These are phyloP conservation scores for Alternaria dauci DNA, from an alignment of 2,329 filamentous ascomycete species.

Conservation along the genomic window DNA sequence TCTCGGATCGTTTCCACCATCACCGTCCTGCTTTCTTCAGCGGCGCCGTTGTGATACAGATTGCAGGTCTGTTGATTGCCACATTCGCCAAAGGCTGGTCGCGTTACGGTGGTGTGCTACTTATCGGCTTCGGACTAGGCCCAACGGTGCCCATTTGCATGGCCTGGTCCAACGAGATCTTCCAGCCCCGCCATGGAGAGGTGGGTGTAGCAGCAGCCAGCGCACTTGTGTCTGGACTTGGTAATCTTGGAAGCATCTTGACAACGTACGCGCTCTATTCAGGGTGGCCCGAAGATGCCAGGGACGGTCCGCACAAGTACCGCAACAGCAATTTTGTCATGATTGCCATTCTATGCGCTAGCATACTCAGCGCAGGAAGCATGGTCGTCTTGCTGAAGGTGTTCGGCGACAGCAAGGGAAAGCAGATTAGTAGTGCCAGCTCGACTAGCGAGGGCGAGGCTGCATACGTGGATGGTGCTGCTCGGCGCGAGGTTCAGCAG, in stretches of 20 bases:
- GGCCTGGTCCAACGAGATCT: constrained; percentile 92
- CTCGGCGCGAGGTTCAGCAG: constrained; percentile 53
- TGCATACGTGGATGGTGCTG: constrained; percentile 54
- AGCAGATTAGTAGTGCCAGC: constrained; percentile 44
- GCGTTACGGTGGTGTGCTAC: constrained; percentile 85
- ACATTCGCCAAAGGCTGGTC: constrained; percentile 85
- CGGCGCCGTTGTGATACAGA: constrained; percentile 77
- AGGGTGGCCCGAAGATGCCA: constrained; percentile 80
- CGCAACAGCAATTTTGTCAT: constrained; percentile 86
- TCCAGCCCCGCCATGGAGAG: constrained; percentile 87
- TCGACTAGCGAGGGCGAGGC: constrained; percentile 62
- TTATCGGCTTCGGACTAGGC: constrained; percentile 89
- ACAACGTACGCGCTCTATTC: constrained; percentile 91
- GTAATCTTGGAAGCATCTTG: constrained; percentile 84
- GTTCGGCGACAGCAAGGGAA: constrained; percentile 49
- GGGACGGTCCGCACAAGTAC: constrained; percentile 71
- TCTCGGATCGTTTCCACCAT: constrained; percentile 86
- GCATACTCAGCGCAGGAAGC: constrained; percentile 73
- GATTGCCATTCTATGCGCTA: constrained; percentile 82
- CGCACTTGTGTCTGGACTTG: constrained; percentile 84
- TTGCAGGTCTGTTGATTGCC: constrained; percentile 78
- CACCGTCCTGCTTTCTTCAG: constrained; percentile 84
- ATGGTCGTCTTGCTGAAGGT: constrained; percentile 72
- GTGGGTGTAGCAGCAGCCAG: constrained; percentile 88
- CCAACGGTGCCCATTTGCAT: constrained; percentile 93